Percentiles rank a stretch among this genome's conserved stretches.
phyloP scores from a whole-genome alignment of 2,329 filamentous ascomycete species.

The Calycina herbarum region DNA sequence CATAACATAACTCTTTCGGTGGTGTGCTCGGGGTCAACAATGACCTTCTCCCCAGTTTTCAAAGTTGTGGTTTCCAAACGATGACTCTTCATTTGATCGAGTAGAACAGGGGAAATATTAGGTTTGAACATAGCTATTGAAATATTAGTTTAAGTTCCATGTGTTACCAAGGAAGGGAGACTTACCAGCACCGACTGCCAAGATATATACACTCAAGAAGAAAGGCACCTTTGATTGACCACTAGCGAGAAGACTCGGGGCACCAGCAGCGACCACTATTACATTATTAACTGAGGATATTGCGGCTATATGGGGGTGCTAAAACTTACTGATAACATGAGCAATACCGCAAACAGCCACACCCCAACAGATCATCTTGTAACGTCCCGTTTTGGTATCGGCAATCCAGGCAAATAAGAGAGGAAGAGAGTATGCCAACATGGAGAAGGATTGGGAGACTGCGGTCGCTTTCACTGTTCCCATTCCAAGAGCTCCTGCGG shows the following conservation, averaged over 20 bases:
- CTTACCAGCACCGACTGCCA: slow-evolving; percentile 35
- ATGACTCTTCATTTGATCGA: slow-evolving; percentile 53
- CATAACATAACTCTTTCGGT: slow-evolving; percentile 44
- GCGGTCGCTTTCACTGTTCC: slow-evolving; percentile 55
- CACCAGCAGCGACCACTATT: slow-evolving; percentile 41
- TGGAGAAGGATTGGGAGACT: slow-evolving; percentile 51
- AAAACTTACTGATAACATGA: slow-evolving; percentile 43
- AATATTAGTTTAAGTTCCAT: slow-evolving; percentile 50
- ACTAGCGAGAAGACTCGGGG: slow-evolving; percentile 40
- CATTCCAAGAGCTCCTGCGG: slow-evolving; percentile 59
- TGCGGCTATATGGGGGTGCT: not conserved
- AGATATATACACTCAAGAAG: slow-evolving; percentile 30
- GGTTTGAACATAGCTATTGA: slow-evolving; percentile 66
- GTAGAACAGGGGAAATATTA: slow-evolving; percentile 63
- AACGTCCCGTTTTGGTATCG: slow-evolving; percentile 66
- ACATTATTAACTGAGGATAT: not conserved
- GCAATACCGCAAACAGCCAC: slow-evolving; percentile 58
- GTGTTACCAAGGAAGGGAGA: slow-evolving; percentile 33
- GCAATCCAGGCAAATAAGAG: slow-evolving; percentile 54
- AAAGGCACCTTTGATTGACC: slow-evolving; percentile 61
- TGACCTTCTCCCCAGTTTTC: slow-evolving; percentile 59
- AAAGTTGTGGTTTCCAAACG: slow-evolving; percentile 42
- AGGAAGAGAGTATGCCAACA: slow-evolving; percentile 49
- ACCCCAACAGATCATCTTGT: slow-evolving; percentile 55
- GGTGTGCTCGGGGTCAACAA: slow-evolving; percentile 60